phyloP scores from a whole-genome alignment of 2,329 filamentous ascomycete genomes.

The Xylariaceae sp. region DNA sequence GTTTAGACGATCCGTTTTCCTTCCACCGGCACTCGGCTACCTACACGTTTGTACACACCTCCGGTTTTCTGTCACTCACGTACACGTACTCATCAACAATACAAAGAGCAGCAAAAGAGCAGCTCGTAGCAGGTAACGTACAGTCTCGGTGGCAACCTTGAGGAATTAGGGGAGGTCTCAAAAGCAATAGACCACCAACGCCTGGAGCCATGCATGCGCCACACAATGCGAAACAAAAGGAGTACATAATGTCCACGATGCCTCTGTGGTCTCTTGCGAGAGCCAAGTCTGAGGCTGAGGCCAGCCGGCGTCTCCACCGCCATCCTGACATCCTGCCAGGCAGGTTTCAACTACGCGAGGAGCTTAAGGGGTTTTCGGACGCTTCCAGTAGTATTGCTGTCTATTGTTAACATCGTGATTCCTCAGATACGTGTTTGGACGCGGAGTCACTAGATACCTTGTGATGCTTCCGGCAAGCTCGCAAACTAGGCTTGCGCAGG shows the following conservation, averaged over 20 bases:
- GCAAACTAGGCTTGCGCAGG: slow-evolving; percentile 79
- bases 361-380: slow-evolving; percentile 51
- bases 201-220: slow-evolving; percentile 21
- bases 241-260: neutral
- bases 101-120: neutral
- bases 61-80: neutral
- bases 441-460: slow-evolving; percentile 62
- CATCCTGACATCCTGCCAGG: neutral
- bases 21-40: neutral
- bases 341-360: neutral
- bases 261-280: neutral
- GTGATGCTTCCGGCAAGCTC: slow-evolving; percentile 89
- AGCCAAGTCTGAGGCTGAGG: neutral
- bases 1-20: neutral
- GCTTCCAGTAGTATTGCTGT: slow-evolving; percentile 68
- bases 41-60: neutral
- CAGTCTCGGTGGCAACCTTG: neutral
- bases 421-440: slow-evolving; percentile 11
- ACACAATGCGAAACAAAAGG: slow-evolving; percentile 15
- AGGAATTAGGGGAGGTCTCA: neutral
- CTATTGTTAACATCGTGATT: slow-evolving; percentile 21
- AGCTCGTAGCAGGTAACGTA: neutral
- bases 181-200: slow-evolving; percentile 14
- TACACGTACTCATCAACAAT: neutral
- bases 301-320: neutral